A percentile compares a stretch with the other conserved stretches of the same genome.
Conservation (phyloP, 208 protist genomes). For the Trypanosoma congolense region DNA sequence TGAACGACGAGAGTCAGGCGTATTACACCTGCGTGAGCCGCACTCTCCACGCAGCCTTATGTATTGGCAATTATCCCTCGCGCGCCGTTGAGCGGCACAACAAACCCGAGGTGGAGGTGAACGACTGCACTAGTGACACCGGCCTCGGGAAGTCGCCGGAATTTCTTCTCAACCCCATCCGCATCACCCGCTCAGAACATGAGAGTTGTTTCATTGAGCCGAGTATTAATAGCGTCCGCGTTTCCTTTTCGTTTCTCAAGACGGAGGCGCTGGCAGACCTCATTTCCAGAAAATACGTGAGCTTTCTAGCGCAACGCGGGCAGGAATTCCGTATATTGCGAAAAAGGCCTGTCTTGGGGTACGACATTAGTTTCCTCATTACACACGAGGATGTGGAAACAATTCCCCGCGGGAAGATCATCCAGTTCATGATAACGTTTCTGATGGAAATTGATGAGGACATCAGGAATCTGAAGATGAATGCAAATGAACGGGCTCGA, state of each 20-base stretch:
- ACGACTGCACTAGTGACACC: slow-evolving; percentile 1
- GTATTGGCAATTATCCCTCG: slow-evolving; percentile 94
- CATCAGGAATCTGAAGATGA: slow-evolving; percentile 93
- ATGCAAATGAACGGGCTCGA: slow-evolving; percentile 33
- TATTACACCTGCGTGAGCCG: slow-evolving; percentile 92
- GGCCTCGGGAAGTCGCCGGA: slow-evolving; percentile 32
- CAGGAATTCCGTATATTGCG: slow-evolving; percentile 94
- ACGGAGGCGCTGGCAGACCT: slow-evolving; percentile 93
- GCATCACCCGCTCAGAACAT: slow-evolving; percentile 52
- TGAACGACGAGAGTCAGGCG: slow-evolving; percentile 42
- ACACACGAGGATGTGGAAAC: slow-evolving; percentile 95
- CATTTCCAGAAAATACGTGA: slow-evolving; percentile 91
- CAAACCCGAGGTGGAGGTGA: slow-evolving; percentile 96
- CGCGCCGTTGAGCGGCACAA: slow-evolving; percentile 97
- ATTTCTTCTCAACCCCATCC: slow-evolving; percentile 84
- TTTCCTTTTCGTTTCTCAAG: slow-evolving; percentile 91
- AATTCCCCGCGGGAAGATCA: slow-evolving; percentile 93
- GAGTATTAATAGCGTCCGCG: slow-evolving; percentile 95
- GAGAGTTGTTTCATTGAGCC: slow-evolving; percentile 92
- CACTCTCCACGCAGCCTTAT: slow-evolving; percentile 94
- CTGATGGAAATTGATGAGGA: slow-evolving; percentile 95
- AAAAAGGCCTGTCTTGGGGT: slow-evolving; percentile 90
- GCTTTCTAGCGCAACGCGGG: slow-evolving; percentile 93
- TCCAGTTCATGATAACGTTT: slow-evolving; percentile 96
- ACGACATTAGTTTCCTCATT: slow-evolving; percentile 96